Evolutionary conservation across 2,329 filamentous ascomycete species (phyloP), one percentile per base, ranked within the genome.

Genomic region (Pestalotiopsis sp.): DNA sequence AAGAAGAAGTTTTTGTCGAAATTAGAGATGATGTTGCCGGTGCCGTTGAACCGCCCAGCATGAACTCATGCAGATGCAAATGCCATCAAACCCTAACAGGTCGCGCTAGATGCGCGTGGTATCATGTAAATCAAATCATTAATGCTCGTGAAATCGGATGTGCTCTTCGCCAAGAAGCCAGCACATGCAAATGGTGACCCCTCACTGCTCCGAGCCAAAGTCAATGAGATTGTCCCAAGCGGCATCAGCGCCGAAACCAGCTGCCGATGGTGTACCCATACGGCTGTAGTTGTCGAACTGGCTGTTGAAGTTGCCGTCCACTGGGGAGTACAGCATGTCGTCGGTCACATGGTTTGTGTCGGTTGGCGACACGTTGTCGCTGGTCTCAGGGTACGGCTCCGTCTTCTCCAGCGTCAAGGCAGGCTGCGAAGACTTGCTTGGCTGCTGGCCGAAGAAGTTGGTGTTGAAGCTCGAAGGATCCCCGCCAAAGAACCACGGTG

Each of bases 211-310:
- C 0, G 74, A 72, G 23, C 75, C 76, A 49, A 77, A 78, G 59
- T 78, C 76, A 20, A 78, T 72, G 25, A 78, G 76, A 38, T 71
- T 76, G 52, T 78, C 76, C 76, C 76, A 78, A 1, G 56, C 71
- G 45, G 75, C 74, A 27, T 68, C 72, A 1, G 68, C 72, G 57
- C 62, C 65, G 4, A 36, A n/a, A 12, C 70, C 73, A 12, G 63
- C 69, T n/a, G 58, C 69, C n/a, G 45, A 45, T 17, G 75, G 72
- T 5, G 75, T 76, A 17, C 72, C 72, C 23, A 75, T 63, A 0
- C 71, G 73, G 61, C 68, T 70, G 61, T 70, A 73, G 27, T 56
- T 61, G 1, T 74, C 72, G 4, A 68, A 31, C 1, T 71, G 57
- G 2, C 71, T 52, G 2, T 72, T 71, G 11, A 71, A 65, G 2